Conservation (phyloP, 2,329 filamentous ascomycete species). For the Onygena corvina region DNA sequence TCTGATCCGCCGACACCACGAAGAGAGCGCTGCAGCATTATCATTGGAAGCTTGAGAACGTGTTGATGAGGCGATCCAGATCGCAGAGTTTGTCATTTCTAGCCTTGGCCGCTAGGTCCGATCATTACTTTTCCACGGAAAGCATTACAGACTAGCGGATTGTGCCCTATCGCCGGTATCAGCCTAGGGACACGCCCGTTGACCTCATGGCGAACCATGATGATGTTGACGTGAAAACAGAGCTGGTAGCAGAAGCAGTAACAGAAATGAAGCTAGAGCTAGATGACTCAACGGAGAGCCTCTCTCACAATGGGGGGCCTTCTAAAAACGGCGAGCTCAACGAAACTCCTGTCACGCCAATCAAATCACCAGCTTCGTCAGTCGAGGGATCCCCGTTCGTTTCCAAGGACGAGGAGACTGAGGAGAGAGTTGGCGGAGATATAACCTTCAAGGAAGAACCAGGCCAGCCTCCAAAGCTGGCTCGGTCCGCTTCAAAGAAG, state of each 20-base stretch:
- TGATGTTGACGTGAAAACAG: slow-evolving; percentile 29
- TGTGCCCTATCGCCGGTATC: background rate
- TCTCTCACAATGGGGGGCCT: slow-evolving; percentile 18
- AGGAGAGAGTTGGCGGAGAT: slow-evolving; percentile 48
- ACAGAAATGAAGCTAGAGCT: slow-evolving; percentile 27
- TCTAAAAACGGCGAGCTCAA: slow-evolving; percentile 11
- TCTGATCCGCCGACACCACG: background rate
- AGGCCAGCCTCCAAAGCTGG: slow-evolving; percentile 56
- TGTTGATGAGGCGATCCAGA: background rate
- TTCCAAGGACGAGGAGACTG: slow-evolving; percentile 32
- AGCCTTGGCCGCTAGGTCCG: background rate
- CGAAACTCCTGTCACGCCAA: slow-evolving; percentile 9
- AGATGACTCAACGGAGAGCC: slow-evolving; percentile 20
- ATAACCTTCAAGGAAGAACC: slow-evolving; percentile 53
- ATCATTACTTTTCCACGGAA: background rate
- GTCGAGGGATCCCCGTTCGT: slow-evolving; percentile 14
- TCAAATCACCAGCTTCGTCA: background rate
- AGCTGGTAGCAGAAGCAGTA: slow-evolving; percentile 26
- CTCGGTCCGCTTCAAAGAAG: slow-evolving; percentile 64
- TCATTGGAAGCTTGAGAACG: too few relatives aligned
- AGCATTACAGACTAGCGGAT: background rate
- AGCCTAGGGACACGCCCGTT: background rate
- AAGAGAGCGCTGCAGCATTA: too few relatives aligned
- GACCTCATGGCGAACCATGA: slow-evolving; percentile 34
- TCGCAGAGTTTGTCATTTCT: background rate